These are phyloP conservation scores for Diplotaxis tenuifolia DNA, from an alignment of 345 rosid genomes.

Conservation along the genomic window DNA sequence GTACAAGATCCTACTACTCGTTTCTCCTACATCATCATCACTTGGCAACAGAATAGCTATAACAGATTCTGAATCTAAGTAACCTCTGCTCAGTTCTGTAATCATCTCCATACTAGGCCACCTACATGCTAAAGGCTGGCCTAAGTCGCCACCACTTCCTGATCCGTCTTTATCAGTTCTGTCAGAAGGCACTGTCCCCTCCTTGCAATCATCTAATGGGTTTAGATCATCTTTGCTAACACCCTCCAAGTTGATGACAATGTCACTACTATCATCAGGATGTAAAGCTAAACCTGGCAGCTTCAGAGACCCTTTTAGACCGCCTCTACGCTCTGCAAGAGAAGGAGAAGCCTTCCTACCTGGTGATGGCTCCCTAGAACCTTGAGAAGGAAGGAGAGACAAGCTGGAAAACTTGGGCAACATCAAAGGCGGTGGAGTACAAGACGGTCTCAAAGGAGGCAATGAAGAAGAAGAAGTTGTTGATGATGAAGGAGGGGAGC, in stretches of 20 bases:
- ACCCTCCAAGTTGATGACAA: constrained; percentile 49
- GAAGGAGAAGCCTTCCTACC: constrained; percentile 56
- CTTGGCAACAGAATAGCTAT: constrained; percentile 50
- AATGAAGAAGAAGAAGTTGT: constrained; percentile 46
- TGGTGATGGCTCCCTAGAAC: constrained; percentile 42
- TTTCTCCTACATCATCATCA: constrained; percentile 40
- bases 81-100: constrained; percentile 39
- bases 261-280: constrained; percentile 50
- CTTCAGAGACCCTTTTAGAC: constrained; percentile 64
- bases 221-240: constrained; percentile 38
- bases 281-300: constrained; percentile 53
- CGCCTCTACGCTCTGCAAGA: constrained; percentile 88
- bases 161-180: constrained; percentile 33
- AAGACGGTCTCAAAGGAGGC: constrained; percentile 55
- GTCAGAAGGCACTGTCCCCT: constrained; percentile 39
- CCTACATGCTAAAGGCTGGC: constrained; percentile 48
- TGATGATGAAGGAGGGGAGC: constrained; percentile 53
- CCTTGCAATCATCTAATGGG: constrained; percentile 32
- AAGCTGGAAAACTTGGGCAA: constrained; percentile 66
- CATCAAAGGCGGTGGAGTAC: constrained; percentile 53
- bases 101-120: constrained; percentile 80
- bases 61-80: constrained; percentile 64
- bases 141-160: constrained; percentile 25
- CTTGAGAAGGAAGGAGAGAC: constrained; percentile 47
- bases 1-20: constrained; percentile 52